Conservation (phyloP, 2,329 filamentous ascomycete genomes). For the Fusarium nematophilum region DNA sequence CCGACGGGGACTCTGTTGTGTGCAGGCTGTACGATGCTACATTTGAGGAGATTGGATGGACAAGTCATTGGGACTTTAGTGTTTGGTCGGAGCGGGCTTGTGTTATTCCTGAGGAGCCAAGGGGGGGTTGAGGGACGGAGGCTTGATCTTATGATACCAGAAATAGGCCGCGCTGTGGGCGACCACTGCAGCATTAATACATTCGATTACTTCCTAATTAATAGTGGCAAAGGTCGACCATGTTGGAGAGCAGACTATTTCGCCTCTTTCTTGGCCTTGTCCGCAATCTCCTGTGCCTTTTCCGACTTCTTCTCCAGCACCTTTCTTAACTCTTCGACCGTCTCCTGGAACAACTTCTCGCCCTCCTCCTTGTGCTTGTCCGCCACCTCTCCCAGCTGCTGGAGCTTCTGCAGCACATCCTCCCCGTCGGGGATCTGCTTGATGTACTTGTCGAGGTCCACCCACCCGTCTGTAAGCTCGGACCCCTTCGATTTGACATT, state of each 20-base stretch:
- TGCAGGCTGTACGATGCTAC: too few relatives aligned
- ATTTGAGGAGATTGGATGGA: too few relatives aligned
- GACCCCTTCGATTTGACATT: conserved; percentile 61
- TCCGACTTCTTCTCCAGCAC: conserved; percentile 70
- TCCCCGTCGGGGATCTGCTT: conserved; percentile 72
- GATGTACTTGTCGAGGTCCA: conserved; percentile 71
- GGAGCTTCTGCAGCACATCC: conserved; percentile 73
- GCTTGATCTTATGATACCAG: too few relatives aligned
- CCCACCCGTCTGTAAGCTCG: conserved; percentile 52
- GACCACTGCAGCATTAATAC: conserved; percentile 8
- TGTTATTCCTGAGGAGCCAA: too few relatives aligned
- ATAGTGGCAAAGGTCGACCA: too few relatives aligned
- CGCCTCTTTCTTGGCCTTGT: conserved; percentile 63
- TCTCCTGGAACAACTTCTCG: conserved; percentile 75
- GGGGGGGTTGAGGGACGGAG: too few relatives aligned
- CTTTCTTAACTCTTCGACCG: conserved; percentile 73
- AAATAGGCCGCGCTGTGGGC: too few relatives aligned
- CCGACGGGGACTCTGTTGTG: too few relatives aligned
- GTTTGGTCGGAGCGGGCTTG: too few relatives aligned
- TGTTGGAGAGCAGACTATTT: conserved; percentile 47
- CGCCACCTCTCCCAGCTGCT: conserved; percentile 72
- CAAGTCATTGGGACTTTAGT: too few relatives aligned
- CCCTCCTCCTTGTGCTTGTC: conserved; percentile 77
- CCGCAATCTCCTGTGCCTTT: conserved; percentile 67
- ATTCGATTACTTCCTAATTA: conserved; percentile 24